phyloP scores from a whole-genome alignment of 352 stramenopile species.

The Globisporangium abappressorium region DNA sequence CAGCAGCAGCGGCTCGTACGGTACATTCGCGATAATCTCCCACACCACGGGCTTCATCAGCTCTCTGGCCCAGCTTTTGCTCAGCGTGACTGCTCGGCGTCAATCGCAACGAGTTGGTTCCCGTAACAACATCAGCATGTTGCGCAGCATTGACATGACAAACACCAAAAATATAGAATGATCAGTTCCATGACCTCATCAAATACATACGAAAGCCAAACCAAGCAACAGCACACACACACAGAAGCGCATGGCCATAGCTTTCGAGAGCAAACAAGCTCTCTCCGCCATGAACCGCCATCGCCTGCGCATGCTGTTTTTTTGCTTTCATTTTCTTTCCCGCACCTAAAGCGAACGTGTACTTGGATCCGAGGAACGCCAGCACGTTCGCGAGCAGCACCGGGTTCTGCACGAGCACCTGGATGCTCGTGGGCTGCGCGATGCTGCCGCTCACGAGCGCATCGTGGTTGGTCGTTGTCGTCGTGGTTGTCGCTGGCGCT shows the following conservation, averaged over 20 bases:
- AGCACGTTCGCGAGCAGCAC: conserved; percentile 62
- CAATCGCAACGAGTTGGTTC: background rate
- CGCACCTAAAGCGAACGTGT: conserved; percentile 50
- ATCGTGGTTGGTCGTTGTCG: background rate
- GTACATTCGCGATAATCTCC: conserved; percentile 79
- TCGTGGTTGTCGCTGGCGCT: background rate
- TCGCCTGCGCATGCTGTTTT: background rate
- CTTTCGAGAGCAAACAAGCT: background rate
- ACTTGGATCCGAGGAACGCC: conserved; percentile 55
- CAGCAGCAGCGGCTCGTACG: conserved; percentile 67
- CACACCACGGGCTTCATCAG: conserved; percentile 81
- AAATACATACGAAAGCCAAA: background rate
- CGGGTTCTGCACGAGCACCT: conserved; percentile 49
- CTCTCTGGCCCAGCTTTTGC: conserved; percentile 69
- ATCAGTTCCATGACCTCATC: conserved; percentile 3
- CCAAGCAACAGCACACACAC: conserved; percentile 7
- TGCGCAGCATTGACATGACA: background rate
- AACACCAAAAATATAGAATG: background rate
- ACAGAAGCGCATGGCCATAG: background rate
- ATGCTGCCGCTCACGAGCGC: conserved; percentile 8
- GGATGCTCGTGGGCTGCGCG: conserved; percentile 19
- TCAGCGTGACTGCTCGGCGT: conserved; percentile 50
- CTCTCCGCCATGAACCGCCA: background rate
- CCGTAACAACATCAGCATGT: background rate
- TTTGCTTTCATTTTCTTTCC: background rate